Percentiles rank a stretch among this genome's conserved stretches.
Conservation (phyloP, 75 land plant species). For the Picea sitchensis region DNA sequence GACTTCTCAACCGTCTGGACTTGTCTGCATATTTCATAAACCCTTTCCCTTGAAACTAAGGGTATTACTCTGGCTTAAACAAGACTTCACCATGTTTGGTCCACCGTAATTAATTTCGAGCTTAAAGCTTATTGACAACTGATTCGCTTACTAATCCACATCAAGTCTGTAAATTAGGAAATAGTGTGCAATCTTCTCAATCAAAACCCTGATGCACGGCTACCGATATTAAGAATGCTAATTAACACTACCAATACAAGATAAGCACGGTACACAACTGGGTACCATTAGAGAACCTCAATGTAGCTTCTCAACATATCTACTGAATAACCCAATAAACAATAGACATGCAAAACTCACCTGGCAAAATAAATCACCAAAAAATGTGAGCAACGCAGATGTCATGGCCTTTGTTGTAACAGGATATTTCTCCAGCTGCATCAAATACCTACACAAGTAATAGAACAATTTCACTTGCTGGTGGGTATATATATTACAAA, state of each 20-base stretch:
- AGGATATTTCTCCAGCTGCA: slow-evolving; percentile 55
- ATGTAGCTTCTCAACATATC: neutral
- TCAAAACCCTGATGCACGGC: neutral
- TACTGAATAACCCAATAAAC: neutral
- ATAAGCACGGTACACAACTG: neutral
- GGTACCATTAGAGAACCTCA: neutral
- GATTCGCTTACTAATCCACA: neutral
- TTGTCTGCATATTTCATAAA: too few species aligned
- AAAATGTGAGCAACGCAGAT: slow-evolving; percentile 66
- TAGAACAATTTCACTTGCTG: neutral
- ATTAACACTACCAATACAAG: neutral
- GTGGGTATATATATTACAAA: neutral
- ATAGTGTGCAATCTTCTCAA: neutral
- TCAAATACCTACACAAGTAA: slow-evolving; percentile 67
- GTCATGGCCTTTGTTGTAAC: slow-evolving; percentile 75
- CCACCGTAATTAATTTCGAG: neutral
- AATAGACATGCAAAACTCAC: slow-evolving; percentile 18
- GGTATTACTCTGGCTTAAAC: neutral
- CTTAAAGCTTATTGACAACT: neutral
- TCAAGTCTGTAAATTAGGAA: neutral
- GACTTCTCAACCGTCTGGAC: too few species aligned
- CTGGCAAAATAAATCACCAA: slow-evolving; percentile 90
- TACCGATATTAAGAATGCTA: neutral
- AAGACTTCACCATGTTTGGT: neutral
- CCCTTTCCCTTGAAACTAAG: neutral